These are phyloP conservation scores for Abortiporus biennis DNA, from an alignment of 1,284 basidiomycete species.

Conservation along the genomic window DNA sequence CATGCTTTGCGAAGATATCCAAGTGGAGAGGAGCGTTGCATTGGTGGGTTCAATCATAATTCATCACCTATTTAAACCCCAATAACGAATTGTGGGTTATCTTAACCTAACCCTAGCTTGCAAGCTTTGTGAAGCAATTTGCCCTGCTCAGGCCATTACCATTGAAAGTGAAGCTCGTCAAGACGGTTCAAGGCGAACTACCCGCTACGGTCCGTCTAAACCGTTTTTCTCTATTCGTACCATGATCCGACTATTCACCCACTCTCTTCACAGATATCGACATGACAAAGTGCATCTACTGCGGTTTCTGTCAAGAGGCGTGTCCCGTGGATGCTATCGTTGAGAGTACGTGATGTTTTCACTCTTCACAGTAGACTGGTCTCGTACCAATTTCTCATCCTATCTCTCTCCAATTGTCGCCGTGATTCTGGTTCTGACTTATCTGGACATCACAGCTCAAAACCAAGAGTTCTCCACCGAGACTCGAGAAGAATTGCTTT, in stretches of 20 bases:
- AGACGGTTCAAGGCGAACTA: conserved; percentile 96
- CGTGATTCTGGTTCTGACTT: conserved; percentile 6
- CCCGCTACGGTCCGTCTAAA: conserved; percentile 76
- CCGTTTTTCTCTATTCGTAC: conserved; percentile 4
- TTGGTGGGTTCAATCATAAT: conserved; percentile 55
- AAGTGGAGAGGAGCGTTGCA: conserved; percentile 98
- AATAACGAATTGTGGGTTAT: conserved; percentile 7
- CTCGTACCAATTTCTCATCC: background rate
- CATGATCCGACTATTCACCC: conserved; percentile 10
- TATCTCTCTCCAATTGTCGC: conserved; percentile 2
- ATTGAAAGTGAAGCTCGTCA: conserved; percentile 96
- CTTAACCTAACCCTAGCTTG: conserved; percentile 59
- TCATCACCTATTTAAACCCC: conserved; percentile 7
- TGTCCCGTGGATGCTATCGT: conserved; percentile 99
- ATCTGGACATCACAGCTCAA: conserved; percentile 55
- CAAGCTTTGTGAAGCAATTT: conserved; percentile 99
- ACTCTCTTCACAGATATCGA: conserved; percentile 70
- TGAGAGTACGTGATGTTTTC: conserved; percentile 68
- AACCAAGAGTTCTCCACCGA: conserved; percentile 97
- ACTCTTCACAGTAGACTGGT: conserved; percentile 1
- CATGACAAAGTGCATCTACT: conserved; percentile 97
- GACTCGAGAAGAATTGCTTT: conserved; percentile 96
- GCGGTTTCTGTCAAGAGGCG: conserved; percentile 97
- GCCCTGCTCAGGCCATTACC: conserved; percentile 98
- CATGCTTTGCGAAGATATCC: conserved; percentile 98